Evolutionary conservation across 495 filamentous ascomycete genomes (phyloP).

Genomic region (Chaetomium tenue): DNA sequence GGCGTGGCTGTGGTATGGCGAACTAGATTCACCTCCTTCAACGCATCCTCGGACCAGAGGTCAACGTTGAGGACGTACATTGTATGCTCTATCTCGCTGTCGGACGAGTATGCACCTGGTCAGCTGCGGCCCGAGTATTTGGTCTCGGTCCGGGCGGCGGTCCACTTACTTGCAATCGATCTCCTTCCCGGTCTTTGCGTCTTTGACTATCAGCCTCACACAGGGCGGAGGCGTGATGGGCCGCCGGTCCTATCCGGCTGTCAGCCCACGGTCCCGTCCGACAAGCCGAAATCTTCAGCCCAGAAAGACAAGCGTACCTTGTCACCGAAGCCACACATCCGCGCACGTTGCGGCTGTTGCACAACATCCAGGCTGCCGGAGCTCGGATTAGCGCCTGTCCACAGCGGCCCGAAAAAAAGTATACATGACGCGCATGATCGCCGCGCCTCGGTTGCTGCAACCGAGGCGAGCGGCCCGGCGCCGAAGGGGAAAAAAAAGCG

Average conservation of each 20-base stretch:
- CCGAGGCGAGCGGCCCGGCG: conserved; percentile 3
- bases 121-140: neutral
- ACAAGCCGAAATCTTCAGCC: neutral
- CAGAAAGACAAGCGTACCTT: conserved; percentile 59
- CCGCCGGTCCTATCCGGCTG: conserved; percentile 68
- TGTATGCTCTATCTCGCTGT: conserved; percentile 67
- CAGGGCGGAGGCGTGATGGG: conserved; percentile 97
- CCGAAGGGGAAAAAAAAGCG: neutral
- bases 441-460: neutral
- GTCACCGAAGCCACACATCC: conserved; percentile 99
- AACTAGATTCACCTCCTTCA: conserved; percentile 91
- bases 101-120: conserved; percentile 19
- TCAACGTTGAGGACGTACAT: conserved; percentile 94
- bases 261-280: conserved; percentile 17
- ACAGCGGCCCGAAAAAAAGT: neutral
- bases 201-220: conserved; percentile 77
- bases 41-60: conserved; percentile 79
- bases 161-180: conserved; percentile 79
- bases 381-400: conserved; percentile 23
- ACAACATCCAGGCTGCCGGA: conserved; percentile 69
- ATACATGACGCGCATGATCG: conserved; percentile 5
- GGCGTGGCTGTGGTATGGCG: conserved; percentile 82
- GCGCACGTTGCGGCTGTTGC: conserved; percentile 89
- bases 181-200: conserved; percentile 77
- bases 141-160: neutral